Percentiles rank a stretch among this genome's conserved stretches.
These are phyloP conservation scores for Phanerodontia chrysosporium DNA, from an alignment of 768 basidiomycete genomes.

Conservation along the genomic window DNA sequence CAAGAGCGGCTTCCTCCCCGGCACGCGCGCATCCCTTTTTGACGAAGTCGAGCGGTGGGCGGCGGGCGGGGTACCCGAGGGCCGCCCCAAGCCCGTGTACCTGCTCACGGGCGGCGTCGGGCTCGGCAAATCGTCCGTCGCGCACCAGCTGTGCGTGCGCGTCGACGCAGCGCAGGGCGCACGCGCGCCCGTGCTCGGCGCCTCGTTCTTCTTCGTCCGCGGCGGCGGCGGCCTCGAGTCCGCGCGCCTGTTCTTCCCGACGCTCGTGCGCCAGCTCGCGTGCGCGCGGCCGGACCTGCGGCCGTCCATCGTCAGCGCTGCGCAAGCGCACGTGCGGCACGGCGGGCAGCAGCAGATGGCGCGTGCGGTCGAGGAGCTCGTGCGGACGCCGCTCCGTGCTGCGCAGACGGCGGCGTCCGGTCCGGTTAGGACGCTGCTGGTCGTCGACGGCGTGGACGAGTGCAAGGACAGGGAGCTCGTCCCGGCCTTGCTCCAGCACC, in stretches of 20 bases:
- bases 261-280: neutral
- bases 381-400: neutral
- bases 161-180: neutral
- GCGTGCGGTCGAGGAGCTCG: neutral
- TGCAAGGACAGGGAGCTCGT: neutral
- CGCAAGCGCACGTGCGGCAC: neutral
- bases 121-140: conserved; percentile 1
- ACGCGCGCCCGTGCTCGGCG: neutral
- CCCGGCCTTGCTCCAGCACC: neutral
- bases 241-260: neutral
- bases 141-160: neutral
- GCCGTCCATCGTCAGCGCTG: neutral
- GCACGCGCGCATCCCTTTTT: neutral
- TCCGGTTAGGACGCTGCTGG: neutral
- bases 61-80: neutral
- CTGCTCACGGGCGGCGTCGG: conserved; percentile 1
- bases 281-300: neutral
- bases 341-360: neutral
- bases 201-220: neutral
- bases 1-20: neutral
- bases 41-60: neutral
- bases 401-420: too few species aligned
- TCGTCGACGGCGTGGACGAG: neutral
- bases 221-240: neutral
- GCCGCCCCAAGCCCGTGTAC: neutral